These are phyloP conservation scores for Alisma plantagoaquatica DNA, from an alignment of 106 monocot species.

Conservation along the genomic window DNA sequence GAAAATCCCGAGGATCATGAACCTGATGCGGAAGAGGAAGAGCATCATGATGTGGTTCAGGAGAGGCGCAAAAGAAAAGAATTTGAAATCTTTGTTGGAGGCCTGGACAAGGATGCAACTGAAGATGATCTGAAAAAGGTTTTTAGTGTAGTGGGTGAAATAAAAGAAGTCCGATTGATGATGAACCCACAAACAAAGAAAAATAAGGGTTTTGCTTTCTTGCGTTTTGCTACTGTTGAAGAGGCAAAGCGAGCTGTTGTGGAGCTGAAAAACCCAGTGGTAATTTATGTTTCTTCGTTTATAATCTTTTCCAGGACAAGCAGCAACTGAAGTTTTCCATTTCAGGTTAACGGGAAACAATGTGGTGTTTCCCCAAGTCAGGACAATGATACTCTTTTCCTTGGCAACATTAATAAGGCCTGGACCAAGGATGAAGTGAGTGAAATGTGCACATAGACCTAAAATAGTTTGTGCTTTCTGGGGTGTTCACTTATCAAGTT, in stretches of 20 bases:
- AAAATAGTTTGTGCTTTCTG: too few relatives aligned
- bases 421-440: conserved; percentile 90
- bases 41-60: conserved; percentile 60
- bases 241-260: conserved; percentile 78
- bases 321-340: too few relatives aligned
- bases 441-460: not conserved
- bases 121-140: conserved; percentile 79
- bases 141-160: conserved; percentile 66
- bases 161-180: conserved; percentile 66
- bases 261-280: conserved; percentile 74
- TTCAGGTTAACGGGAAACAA: conserved; percentile 81
- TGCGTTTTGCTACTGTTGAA: conserved; percentile 86
- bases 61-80: conserved; percentile 79
- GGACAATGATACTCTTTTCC: conserved; percentile 84
- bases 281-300: conserved; percentile 18
- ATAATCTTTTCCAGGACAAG: too few relatives aligned
- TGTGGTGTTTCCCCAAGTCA: conserved; percentile 88
- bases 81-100: conserved; percentile 97
- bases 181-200: conserved; percentile 77
- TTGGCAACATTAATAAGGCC: conserved; percentile 88
- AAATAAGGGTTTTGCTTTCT: conserved; percentile 96
- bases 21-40: conserved; percentile 47
- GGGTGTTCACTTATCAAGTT: not conserved
- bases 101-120: conserved; percentile 79
- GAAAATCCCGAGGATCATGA: conserved; percentile 46